These are phyloP conservation scores for Thraustochytrium sp. DNA, from an alignment of 352 stramenopile species.

Conservation along the genomic window DNA sequence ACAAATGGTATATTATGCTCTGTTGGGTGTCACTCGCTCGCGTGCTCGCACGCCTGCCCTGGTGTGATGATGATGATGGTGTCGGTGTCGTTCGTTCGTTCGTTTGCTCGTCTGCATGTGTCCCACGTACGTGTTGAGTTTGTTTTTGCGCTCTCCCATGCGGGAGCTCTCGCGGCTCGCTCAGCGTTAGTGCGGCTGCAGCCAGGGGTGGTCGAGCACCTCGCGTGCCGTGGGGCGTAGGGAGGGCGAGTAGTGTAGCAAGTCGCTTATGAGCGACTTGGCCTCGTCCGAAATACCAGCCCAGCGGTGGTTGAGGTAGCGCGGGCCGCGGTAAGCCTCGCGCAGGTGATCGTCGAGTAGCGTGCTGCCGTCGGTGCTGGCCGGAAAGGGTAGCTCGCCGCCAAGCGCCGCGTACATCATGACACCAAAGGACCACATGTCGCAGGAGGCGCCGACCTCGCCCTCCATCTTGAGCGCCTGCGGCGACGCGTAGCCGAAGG, in stretches of 20 bases:
- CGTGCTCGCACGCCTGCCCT: too few species aligned
- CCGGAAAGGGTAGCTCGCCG: slow-evolving; percentile 43
- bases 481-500: slow-evolving; percentile 41
- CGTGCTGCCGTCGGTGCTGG: slow-evolving; percentile 34
- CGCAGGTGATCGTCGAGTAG: slow-evolving; percentile 6
- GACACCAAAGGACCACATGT: slow-evolving; percentile 38
- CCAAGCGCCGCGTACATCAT: slow-evolving; percentile 4
- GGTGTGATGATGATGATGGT: too few species aligned
- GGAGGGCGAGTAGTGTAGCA: slow-evolving; percentile 38
- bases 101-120: too few species aligned
- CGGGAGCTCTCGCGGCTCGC: too few species aligned
- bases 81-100: too few species aligned
- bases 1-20: too few species aligned
- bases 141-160: too few species aligned
- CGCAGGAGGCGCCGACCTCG: neutral
- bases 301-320: neutral
- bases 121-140: too few species aligned
- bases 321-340: slow-evolving; percentile 34
- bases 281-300: neutral
- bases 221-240: neutral
- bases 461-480: slow-evolving; percentile 30
- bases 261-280: slow-evolving; percentile 25
- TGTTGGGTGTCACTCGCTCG: too few species aligned
- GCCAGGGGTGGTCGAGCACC: neutral
- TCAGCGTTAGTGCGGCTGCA: too few species aligned